phyloP scores from a whole-genome alignment of 257 asterid species.

The Cruciata laevipes region DNA sequence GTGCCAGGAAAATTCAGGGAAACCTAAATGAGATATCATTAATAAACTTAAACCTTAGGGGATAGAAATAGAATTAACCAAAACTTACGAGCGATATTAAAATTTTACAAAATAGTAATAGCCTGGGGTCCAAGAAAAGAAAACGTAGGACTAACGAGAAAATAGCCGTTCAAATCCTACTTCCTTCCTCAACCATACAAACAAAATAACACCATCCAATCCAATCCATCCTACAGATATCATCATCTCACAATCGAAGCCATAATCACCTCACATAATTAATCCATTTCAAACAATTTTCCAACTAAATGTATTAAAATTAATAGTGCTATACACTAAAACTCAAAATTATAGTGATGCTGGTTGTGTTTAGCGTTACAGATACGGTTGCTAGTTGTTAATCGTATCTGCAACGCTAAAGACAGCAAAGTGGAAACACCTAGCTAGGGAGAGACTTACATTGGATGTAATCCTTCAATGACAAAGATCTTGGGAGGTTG shows the following conservation, averaged over 20 bases:
- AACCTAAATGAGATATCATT: too few species aligned
- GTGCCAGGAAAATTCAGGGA: too few species aligned
- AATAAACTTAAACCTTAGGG: not conserved
- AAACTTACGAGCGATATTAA: not conserved
- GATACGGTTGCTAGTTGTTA: not conserved
- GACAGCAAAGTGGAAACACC: not conserved
- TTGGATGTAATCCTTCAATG: slow-evolving; percentile 94
- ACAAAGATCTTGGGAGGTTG: slow-evolving; percentile 95
- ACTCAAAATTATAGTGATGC: not conserved
- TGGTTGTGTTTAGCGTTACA: not conserved
- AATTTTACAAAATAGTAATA: not conserved
- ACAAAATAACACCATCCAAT: not conserved
- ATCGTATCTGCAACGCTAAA: not conserved
- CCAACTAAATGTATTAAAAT: not conserved
- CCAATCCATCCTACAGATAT: slow-evolving; percentile 1
- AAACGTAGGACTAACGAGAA: not conserved
- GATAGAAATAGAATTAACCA: not conserved
- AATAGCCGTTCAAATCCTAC: not conserved
- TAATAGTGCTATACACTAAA: not conserved
- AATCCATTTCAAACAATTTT: not conserved
- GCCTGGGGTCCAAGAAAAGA: not conserved
- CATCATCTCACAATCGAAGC: not conserved
- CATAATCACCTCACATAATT: not conserved
- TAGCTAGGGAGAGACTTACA: slow-evolving; percentile 48
- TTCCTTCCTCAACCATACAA: slow-evolving; percentile 18